phyloP scores from a whole-genome alignment of 352 stramenopile genomes.

The Peronospora tabacina region DNA sequence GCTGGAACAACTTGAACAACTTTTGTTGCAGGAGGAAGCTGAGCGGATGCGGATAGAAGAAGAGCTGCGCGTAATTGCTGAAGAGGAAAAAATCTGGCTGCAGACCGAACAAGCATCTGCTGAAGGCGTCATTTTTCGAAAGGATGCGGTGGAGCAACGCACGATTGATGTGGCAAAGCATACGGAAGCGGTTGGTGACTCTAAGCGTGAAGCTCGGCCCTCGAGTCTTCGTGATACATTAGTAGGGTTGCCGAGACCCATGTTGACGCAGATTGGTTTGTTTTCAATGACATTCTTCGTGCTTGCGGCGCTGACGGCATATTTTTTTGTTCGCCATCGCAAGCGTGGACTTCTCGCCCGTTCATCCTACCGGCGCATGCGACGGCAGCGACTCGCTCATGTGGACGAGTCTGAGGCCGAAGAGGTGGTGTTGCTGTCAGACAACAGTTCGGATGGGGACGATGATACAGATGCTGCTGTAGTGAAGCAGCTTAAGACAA shows the following conservation, averaged over 20 bases:
- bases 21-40: conserved; percentile 17
- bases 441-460: conserved; percentile 23
- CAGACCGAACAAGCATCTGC: conserved; percentile 1
- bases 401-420: conserved; percentile 30
- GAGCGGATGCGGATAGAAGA: conserved; percentile 22
- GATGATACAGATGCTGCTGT: not conserved
- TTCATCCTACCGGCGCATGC: conserved; percentile 17
- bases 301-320: conserved; percentile 19
- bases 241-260: not conserved
- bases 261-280: conserved; percentile 18
- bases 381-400: conserved; percentile 23
- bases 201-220: not conserved
- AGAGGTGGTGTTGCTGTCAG: conserved; percentile 37
- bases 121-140: conserved; percentile 1
- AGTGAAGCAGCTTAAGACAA: conserved; percentile 8
- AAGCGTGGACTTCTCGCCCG: conserved; percentile 14
- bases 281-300: conserved; percentile 19
- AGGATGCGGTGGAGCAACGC: not conserved
- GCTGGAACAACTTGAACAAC: conserved; percentile 16
- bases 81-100: conserved; percentile 25
- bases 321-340: conserved; percentile 23
- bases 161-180: conserved; percentile 1
- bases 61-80: conserved; percentile 28
- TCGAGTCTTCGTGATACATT: not conserved
- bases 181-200: not conserved